These are phyloP conservation scores for Copromyces sp. DNA, from an alignment of 495 filamentous ascomycete genomes.

Conservation along the genomic window DNA sequence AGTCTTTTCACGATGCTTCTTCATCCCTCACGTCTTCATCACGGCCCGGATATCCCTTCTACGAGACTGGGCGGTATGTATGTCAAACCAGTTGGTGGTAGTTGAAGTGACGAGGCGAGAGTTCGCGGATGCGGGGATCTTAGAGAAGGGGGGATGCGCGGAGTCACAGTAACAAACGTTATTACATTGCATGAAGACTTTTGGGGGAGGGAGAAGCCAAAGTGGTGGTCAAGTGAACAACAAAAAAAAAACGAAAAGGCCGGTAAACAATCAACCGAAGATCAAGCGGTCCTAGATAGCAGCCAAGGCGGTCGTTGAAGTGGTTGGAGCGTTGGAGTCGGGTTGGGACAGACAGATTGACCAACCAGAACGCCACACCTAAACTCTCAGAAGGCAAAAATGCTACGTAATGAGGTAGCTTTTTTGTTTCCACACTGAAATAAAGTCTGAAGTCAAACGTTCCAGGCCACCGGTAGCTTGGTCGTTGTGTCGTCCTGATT, in stretches of 20 bases:
- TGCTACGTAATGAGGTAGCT: neutral
- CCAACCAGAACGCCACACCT: neutral
- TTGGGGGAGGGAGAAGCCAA: no score
- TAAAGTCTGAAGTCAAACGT: neutral
- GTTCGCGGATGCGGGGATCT: neutral
- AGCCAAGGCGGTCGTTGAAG: neutral
- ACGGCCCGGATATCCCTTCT: neutral
- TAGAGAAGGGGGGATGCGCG: neutral
- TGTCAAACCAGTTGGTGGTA: neutral
- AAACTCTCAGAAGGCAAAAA: neutral
- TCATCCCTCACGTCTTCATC: neutral
- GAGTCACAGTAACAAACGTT: neutral
- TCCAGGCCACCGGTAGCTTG: neutral
- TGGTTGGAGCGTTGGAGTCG: neutral
- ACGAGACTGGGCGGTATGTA: neutral
- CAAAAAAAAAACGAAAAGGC: neutral
- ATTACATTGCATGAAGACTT: neutral
- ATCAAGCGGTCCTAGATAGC: neutral
- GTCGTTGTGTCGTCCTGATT: no score
- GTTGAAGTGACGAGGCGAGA: neutral
- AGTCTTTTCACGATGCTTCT: neutral
- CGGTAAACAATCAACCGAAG: neutral
- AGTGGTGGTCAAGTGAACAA: neutral
- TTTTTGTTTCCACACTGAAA: neutral
- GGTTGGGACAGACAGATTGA: neutral